These are phyloP conservation scores for Pythium phragmiticola DNA, from an alignment of 352 stramenopile genomes.

Conservation along the genomic window DNA sequence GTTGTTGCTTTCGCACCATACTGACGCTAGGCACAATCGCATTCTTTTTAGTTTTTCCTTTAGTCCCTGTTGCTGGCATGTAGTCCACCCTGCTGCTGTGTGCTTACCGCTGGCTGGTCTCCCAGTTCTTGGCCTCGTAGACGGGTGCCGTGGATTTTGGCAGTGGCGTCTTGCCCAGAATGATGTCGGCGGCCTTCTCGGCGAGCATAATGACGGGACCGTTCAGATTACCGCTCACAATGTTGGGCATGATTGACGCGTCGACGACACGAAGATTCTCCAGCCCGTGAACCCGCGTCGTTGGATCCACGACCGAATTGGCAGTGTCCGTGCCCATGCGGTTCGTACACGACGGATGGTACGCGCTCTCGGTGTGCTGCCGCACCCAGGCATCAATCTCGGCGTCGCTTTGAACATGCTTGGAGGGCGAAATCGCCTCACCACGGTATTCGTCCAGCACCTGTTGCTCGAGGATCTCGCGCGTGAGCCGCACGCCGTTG, in stretches of 20 bases:
- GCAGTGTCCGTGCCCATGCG: conserved; percentile 73
- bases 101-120: conserved; percentile 65
- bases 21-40: not conserved
- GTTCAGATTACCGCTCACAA: conserved; percentile 94
- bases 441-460: conserved; percentile 83
- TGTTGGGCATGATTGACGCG: conserved; percentile 93
- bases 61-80: not conserved
- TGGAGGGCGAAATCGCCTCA: conserved; percentile 70
- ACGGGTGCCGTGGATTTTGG: conserved; percentile 72
- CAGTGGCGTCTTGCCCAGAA: conserved; percentile 71
- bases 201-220: conserved; percentile 92
- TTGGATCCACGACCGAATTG: conserved; percentile 89
- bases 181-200: conserved; percentile 93
- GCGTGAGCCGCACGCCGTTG: conserved; percentile 69
- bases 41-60: conserved; percentile 8
- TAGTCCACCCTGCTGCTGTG: not conserved
- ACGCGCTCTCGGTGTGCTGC: conserved; percentile 81
- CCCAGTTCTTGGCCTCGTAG: conserved; percentile 73
- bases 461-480: conserved; percentile 88
- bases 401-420: conserved; percentile 56
- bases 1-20: conserved; percentile 1
- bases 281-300: conserved; percentile 84
- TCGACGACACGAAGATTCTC: conserved; percentile 90
- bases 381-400: conserved; percentile 87
- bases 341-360: conserved; percentile 90